phyloP scores from a whole-genome alignment of 2,329 filamentous ascomycete genomes.

The Nemania sp. region DNA sequence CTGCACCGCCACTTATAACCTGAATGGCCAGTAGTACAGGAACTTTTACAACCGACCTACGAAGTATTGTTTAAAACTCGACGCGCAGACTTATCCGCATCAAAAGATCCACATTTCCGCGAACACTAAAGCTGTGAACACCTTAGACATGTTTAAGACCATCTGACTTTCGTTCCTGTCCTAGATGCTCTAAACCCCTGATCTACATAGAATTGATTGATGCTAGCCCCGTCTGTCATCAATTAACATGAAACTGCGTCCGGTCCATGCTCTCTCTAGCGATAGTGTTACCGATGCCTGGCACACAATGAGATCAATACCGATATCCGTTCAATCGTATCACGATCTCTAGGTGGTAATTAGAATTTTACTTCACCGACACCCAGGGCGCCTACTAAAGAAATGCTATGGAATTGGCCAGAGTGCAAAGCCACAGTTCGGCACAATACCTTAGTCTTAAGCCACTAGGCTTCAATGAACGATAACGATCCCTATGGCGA shows the following conservation, averaged over 20 bases:
- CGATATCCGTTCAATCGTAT: too few species aligned
- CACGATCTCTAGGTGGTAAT: too few species aligned
- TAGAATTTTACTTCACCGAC: too few species aligned
- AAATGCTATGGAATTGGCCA: not conserved
- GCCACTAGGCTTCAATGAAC: too few species aligned
- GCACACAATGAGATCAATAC: too few species aligned
- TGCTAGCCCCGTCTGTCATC: too few species aligned
- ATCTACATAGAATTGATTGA: too few species aligned
- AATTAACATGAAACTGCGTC: not conserved
- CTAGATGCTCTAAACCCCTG: too few species aligned
- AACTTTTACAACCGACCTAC: not conserved
- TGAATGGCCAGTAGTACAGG: not conserved
- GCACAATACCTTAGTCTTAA: not conserved
- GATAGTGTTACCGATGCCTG: conserved; percentile 1
- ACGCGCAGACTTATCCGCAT: not conserved
- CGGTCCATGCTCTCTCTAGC: not conserved
- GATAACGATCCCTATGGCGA: too few species aligned
- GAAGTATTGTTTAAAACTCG: not conserved
- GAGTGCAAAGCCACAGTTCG: not conserved
- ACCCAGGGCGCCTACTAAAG: too few species aligned
- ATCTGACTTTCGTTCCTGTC: not conserved
- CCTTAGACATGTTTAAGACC: conserved; percentile 6
- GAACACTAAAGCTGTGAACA: not conserved
- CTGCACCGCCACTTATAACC: too few species aligned
- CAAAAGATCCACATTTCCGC: not conserved